These are phyloP conservation scores for Citrus australasica DNA, from an alignment of 345 rosid species.

Conservation along the genomic window DNA sequence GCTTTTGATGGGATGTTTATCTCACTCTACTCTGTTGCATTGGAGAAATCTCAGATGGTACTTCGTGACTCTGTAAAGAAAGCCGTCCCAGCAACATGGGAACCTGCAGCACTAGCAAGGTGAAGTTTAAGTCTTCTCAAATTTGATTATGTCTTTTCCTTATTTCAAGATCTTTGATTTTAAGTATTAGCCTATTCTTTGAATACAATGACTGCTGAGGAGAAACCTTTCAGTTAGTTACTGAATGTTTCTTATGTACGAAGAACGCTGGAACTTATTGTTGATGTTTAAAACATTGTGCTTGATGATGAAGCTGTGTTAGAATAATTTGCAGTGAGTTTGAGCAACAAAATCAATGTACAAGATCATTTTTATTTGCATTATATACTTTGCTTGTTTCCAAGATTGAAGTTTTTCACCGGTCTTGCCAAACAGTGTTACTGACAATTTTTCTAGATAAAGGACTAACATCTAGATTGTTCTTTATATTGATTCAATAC, in stretches of 20 bases:
- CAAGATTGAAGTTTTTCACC: neutral
- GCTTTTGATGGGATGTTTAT: constrained; percentile 91
- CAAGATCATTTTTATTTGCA: neutral
- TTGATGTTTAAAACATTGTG: neutral
- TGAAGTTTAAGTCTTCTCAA: constrained; percentile 17
- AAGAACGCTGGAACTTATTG: neutral
- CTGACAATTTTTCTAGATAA: neutral
- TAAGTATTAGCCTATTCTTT: neutral
- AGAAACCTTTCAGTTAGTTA: neutral
- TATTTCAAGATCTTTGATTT: neutral
- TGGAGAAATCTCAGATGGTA: constrained; percentile 77
- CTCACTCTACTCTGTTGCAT: constrained; percentile 73
- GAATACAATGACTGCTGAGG: neutral
- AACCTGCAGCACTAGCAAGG: constrained; percentile 92
- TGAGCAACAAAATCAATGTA: neutral
- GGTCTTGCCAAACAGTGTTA: neutral
- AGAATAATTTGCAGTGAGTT: neutral
- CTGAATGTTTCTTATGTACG: neutral
- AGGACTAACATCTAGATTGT: neutral
- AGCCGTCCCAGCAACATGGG: constrained; percentile 88
- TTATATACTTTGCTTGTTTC: neutral
- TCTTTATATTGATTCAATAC: neutral
- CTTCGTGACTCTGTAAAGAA: constrained; percentile 75
- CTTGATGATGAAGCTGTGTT: neutral
- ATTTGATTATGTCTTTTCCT: neutral